Evolutionary conservation across 306 rosid species (phyloP).

Genomic region (Ormosia emarginata): DNA sequence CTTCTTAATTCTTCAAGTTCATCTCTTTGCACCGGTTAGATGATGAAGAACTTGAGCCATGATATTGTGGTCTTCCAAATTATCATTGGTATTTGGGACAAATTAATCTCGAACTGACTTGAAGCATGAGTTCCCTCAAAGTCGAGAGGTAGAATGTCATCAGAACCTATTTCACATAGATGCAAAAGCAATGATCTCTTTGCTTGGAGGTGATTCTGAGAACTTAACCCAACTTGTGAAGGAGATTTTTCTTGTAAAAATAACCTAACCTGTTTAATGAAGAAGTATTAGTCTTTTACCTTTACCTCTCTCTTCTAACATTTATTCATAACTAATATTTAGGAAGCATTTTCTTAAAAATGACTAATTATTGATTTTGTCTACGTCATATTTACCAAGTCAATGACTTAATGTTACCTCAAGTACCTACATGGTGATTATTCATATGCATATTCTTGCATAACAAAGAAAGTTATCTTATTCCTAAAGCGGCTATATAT

Average conservation of each 20-base stretch:
- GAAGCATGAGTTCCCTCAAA: constrained; percentile 84
- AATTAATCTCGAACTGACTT: constrained; percentile 56
- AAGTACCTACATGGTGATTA: too few species aligned
- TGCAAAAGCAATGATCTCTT: constrained; percentile 53
- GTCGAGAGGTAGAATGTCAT: constrained; percentile 79
- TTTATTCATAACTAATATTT: neutral
- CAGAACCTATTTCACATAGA: constrained; percentile 61
- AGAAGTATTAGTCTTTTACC: constrained; percentile 2
- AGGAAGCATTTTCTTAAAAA: neutral
- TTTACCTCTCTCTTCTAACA: neutral
- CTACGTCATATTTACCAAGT: too few species aligned
- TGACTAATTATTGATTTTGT: neutral
- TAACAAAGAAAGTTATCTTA: too few species aligned
- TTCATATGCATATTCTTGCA: too few species aligned
- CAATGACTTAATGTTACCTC: too few species aligned
- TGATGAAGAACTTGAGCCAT: too few species aligned
- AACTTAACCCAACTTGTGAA: constrained; percentile 67
- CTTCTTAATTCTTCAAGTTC: too few species aligned
- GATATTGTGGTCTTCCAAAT: too few species aligned
- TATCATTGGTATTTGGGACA: constrained; percentile 67
- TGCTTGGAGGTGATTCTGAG: constrained; percentile 96
- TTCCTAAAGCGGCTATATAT: too few species aligned
- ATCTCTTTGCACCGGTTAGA: too few species aligned
- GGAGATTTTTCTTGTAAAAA: constrained; percentile 81
- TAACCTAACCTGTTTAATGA: constrained; percentile 73